phyloP scores from a whole-genome alignment of 2,329 filamentous ascomycete genomes.

The Claviceps africana region DNA sequence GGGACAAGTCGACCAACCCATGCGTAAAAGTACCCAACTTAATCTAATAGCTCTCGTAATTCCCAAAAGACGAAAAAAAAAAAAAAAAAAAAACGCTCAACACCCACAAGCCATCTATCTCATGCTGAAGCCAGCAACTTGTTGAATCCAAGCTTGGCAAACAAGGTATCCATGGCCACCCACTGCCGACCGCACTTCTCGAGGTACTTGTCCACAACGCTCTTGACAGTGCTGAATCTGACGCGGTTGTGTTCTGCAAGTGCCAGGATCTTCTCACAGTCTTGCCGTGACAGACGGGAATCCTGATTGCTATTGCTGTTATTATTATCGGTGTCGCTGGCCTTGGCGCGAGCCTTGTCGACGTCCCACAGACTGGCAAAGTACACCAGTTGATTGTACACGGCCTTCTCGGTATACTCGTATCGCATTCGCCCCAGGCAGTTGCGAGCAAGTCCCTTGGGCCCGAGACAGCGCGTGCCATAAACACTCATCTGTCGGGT shows the following conservation, averaged over 20 bases:
- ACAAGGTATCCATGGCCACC: slow-evolving; percentile 86
- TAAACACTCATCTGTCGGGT: slow-evolving; percentile 91
- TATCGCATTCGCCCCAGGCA: slow-evolving; percentile 82
- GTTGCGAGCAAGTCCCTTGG: slow-evolving; percentile 68
- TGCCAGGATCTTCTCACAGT: slow-evolving; percentile 51
- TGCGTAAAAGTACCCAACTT: neutral
- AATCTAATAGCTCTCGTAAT: neutral
- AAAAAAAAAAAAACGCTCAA: neutral
- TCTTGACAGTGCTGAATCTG: slow-evolving; percentile 62
- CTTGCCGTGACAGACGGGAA: slow-evolving; percentile 31
- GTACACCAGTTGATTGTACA: slow-evolving; percentile 93
- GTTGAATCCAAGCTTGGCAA: slow-evolving; percentile 51
- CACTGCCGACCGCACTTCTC: slow-evolving; percentile 83
- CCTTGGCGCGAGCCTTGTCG: slow-evolving; percentile 55
- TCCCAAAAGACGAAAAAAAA: neutral
- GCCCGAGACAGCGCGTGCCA: slow-evolving; percentile 76
- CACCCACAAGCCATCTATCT: neutral
- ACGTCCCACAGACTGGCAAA: slow-evolving; percentile 77
- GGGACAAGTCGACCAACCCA: no score
- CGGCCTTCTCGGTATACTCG: slow-evolving; percentile 72
- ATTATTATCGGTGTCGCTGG: slow-evolving; percentile 21
- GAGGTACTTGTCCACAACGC: slow-evolving; percentile 67
- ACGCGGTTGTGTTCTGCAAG: slow-evolving; percentile 71
- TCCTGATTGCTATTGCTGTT: slow-evolving; percentile 25
- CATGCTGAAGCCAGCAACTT: slow-evolving; percentile 13